Conservation (phyloP, 805 yeast species). For the Wickerhamiella azyma region DNA sequence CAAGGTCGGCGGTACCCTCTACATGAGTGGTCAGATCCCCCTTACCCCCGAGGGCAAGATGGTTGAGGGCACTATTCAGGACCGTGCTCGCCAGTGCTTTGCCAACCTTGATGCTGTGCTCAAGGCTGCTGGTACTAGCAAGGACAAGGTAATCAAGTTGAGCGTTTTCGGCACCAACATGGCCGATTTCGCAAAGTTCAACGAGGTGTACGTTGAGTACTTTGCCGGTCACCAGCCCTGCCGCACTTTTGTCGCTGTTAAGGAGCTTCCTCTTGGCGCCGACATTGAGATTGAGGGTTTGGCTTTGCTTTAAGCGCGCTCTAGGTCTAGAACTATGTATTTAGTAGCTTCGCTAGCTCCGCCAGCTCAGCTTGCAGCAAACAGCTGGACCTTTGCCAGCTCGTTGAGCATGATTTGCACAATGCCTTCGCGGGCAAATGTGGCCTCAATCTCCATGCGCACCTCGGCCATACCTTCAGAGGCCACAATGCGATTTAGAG, state of each 20-base stretch:
- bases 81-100: slow-evolving; percentile 29
- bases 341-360: slow-evolving; percentile 13
- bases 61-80: slow-evolving; percentile 53
- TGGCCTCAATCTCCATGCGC: slow-evolving; percentile 29
- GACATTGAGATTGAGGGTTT: slow-evolving; percentile 83
- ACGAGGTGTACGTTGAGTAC: slow-evolving; percentile 56
- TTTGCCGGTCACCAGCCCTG: slow-evolving; percentile 48
- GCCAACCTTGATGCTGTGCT: slow-evolving; percentile 43
- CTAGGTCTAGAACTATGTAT: slow-evolving; percentile 19
- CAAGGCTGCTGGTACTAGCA: slow-evolving; percentile 71
- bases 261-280: slow-evolving; percentile 75
- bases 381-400: slow-evolving; percentile 17
- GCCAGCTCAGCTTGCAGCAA: too few relatives aligned
- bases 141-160: slow-evolving; percentile 75
- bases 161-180: slow-evolving; percentile 87
- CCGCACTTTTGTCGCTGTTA: slow-evolving; percentile 94
- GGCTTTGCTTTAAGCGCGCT: slow-evolving; percentile 60
- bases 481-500: slow-evolving; percentile 46
- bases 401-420: slow-evolving; percentile 20
- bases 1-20: slow-evolving; percentile 76
- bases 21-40: slow-evolving; percentile 93
- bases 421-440: slow-evolving; percentile 22
- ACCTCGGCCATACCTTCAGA: slow-evolving; percentile 72
- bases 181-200: slow-evolving; percentile 71
- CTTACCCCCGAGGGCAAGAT: slow-evolving; percentile 66